Evolutionary conservation across 192 early-diverging fungal genomes (phyloP), one percentile per base, ranked within the genome.

Genomic region (Helicostylum pulchrum): DNA sequence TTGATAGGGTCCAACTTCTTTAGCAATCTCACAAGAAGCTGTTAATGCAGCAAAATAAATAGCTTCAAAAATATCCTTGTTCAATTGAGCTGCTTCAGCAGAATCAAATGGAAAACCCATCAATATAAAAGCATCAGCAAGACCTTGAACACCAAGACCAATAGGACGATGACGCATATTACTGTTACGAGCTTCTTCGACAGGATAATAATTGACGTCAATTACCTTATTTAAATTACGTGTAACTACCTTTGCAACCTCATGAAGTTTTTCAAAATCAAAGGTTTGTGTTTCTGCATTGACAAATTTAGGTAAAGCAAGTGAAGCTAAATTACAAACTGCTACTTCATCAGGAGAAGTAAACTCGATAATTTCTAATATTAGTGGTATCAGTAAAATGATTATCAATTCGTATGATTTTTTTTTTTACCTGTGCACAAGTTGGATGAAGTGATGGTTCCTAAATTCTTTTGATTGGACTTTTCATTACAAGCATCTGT

Each of bases 381-480:
- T 45, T 10, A 47, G 6, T 39, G 19, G 3, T 5, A 39, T 64
- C 1, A 46, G 49, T 26, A 62, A 50, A 62, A 23, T 43, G 8
- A 43, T 30, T 43, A 48, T 6, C 12, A 7, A 9, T 3, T 48
- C 4, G 4, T 2, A 31, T 3, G 2, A 12, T 26, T 0, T 5
- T 7, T 17, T 7, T 14, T 19, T 7, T 36, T 55, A 72, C 70
- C 70, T 0, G 96, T 98, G 79, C 96, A 98, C 61, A 98, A 80
- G 82, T 98, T 98, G 61, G 89, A 92, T 82, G 94, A 94, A 68
- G 90, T 93, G 85, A 98, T 98, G 6, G 94, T 98, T 34, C 96
- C 96, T 39, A 98, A 77, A 79, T 98, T 96, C 80, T 96, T 92
- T 80, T 98, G 96, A 82, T 98, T 98, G 32, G 92, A 94, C 82